Conservation (phyloP, 192 early-diverging fungal genomes). For the Coemansia sp. region DNA sequence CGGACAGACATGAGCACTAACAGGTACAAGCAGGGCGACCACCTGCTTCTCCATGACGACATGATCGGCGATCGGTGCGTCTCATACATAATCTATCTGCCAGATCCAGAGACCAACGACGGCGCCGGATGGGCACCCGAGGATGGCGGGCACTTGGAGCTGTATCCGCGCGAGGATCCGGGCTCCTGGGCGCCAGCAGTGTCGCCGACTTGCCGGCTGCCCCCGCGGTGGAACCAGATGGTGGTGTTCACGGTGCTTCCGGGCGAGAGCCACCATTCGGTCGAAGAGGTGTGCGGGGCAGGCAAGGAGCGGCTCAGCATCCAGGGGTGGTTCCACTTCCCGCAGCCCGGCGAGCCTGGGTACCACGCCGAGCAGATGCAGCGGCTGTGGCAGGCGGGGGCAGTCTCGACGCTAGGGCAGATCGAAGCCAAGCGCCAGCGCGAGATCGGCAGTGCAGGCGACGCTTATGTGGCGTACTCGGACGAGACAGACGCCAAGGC, state of each 20-base stretch:
- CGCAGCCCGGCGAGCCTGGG: constrained; percentile 71
- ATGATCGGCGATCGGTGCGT: constrained; percentile 77
- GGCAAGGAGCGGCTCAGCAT: constrained; percentile 63
- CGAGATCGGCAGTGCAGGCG: constrained; percentile 27
- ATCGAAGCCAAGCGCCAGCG: constrained; percentile 52
- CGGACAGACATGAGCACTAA: constrained; percentile 79
- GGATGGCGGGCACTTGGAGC: constrained; percentile 75
- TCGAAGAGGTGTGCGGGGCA: constrained; percentile 70
- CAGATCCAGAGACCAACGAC: constrained; percentile 58
- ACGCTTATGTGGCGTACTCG: constrained; percentile 35
- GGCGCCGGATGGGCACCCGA: constrained; percentile 60
- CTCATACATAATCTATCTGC: constrained; percentile 78
- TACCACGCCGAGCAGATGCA: constrained; percentile 58
- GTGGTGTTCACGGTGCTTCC: constrained; percentile 79
- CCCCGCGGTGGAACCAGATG: constrained; percentile 77
- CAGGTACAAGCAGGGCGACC: constrained; percentile 70
- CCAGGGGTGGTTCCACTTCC: constrained; percentile 80
- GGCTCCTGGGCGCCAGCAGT: constrained; percentile 63
- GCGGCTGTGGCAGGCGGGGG: constrained; percentile 43
- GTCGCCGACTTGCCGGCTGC: constrained; percentile 60
- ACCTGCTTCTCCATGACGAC: constrained; percentile 80
- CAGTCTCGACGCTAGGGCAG: constrained; percentile 64
- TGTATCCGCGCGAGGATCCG: constrained; percentile 67
- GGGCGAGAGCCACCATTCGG: constrained; percentile 78
- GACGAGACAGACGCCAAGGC: constrained; percentile 12